phyloP scores from a whole-genome alignment of 768 basidiomycete species.

The Tulasnella sp. region DNA sequence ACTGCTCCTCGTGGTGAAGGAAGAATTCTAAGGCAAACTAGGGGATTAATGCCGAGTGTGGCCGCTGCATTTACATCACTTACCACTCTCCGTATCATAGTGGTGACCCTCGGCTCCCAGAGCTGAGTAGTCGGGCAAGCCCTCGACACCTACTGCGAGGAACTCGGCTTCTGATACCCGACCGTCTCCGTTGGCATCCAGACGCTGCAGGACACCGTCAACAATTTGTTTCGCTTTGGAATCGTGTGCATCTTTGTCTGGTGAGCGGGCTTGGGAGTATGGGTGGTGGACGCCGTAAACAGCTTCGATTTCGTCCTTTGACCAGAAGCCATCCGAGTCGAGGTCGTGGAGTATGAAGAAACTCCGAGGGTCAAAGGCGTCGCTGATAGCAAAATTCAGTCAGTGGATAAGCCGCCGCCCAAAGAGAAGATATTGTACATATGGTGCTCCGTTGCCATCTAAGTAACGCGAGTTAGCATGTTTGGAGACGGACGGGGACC shows the following conservation, averaged over 20 bases:
- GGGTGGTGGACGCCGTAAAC: constrained; percentile 96
- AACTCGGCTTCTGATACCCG: constrained; percentile 72
- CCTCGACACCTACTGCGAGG: constrained; percentile 67
- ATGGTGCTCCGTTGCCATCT: constrained; percentile 92
- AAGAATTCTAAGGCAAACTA: constrained; percentile 69
- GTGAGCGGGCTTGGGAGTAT: constrained; percentile 80
- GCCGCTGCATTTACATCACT: constrained; percentile 39
- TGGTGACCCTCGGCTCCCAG: constrained; percentile 92
- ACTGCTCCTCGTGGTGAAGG: constrained; percentile 96
- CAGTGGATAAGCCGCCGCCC: neutral
- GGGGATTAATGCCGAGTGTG: constrained; percentile 25
- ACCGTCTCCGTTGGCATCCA: constrained; percentile 80
- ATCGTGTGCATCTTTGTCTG: constrained; percentile 80
- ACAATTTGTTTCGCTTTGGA: constrained; percentile 81
- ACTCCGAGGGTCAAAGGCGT: constrained; percentile 78
- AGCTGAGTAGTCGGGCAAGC: constrained; percentile 79
- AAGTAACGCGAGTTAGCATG: constrained; percentile 33
- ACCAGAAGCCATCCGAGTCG: constrained; percentile 85
- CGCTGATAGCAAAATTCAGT: constrained; percentile 50
- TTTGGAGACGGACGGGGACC: constrained; percentile 37
- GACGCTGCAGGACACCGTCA: constrained; percentile 61
- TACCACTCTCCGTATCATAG: constrained; percentile 88
- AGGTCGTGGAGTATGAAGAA: constrained; percentile 98
- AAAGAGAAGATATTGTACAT: constrained; percentile 52
- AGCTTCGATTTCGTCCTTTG: constrained; percentile 87